Conservation (phyloP, 495 filamentous ascomycete genomes). For the Rhypophila decipiens region DNA sequence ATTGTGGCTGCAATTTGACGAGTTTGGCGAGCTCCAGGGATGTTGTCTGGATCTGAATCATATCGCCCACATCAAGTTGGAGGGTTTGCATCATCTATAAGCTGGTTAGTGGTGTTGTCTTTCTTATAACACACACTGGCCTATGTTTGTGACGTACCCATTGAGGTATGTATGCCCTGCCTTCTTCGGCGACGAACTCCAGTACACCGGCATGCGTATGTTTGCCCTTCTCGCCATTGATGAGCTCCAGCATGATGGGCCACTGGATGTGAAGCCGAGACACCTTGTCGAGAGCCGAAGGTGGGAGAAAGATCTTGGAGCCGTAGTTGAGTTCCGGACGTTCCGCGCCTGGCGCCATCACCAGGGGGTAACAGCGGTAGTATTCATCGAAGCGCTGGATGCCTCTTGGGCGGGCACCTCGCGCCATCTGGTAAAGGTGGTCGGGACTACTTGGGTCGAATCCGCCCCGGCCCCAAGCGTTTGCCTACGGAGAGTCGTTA, state of each 20-base stretch:
- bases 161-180: slow-evolving; percentile 88
- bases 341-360: slow-evolving; percentile 90
- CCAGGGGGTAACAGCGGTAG: slow-evolving; percentile 89
- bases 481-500: slow-evolving; percentile 25
- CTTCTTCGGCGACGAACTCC: slow-evolving; percentile 96
- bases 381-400: slow-evolving; percentile 86
- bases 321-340: slow-evolving; percentile 88
- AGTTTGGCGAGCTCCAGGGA: slow-evolving; percentile 82
- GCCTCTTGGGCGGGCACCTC: slow-evolving; percentile 24
- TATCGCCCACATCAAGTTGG: slow-evolving; percentile 79
- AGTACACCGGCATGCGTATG: slow-evolving; percentile 89
- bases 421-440: slow-evolving; percentile 40
- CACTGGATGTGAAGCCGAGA: slow-evolving; percentile 95
- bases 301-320: slow-evolving; percentile 93
- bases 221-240: slow-evolving; percentile 72
- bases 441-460: slow-evolving; percentile 54
- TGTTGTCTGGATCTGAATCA: slow-evolving; percentile 90
- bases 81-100: slow-evolving; percentile 88
- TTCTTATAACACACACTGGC: too few species aligned
- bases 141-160: slow-evolving; percentile 87
- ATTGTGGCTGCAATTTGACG: slow-evolving; percentile 94
- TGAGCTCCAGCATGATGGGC: slow-evolving; percentile 92
- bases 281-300: slow-evolving; percentile 91
- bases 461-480: slow-evolving; percentile 33
- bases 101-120: slow-evolving; percentile 14